phyloP scores from a whole-genome alignment of 345 rosid genomes.

The Sonneratia caseolaris region DNA sequence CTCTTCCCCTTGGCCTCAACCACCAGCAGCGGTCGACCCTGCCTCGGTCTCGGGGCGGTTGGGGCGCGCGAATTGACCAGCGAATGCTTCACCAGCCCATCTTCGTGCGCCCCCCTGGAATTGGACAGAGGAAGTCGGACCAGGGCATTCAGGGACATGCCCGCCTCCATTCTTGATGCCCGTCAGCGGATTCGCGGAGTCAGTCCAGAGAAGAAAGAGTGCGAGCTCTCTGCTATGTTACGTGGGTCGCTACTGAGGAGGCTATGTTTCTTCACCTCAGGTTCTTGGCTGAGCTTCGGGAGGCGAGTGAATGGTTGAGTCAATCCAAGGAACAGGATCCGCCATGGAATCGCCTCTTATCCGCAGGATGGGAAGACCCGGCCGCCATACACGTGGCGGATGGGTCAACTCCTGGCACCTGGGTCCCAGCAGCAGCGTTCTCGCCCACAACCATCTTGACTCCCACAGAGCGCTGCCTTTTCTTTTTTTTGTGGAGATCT shows the following conservation, averaged over 20 bases:
- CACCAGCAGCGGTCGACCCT: conserved; percentile 20
- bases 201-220: neutral
- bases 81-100: conserved; percentile 44
- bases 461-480: neutral
- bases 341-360: conserved; percentile 1
- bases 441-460: neutral
- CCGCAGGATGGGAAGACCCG: neutral
- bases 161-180: conserved; percentile 39
- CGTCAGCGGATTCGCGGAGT: neutral
- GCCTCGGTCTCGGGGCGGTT: conserved; percentile 11
- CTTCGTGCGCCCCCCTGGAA: conserved; percentile 34
- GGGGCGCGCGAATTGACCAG: conserved; percentile 34
- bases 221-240: neutral
- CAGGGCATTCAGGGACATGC: conserved; percentile 63
- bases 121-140: conserved; percentile 53
- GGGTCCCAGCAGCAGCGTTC: neutral
- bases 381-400: conserved; percentile 14
- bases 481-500: neutral
- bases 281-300: neutral
- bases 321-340: neutral
- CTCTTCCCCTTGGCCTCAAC: conserved; percentile 83
- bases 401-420: neutral
- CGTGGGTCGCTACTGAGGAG: neutral
- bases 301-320: neutral
- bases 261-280: neutral